Evolutionary conservation across 2,329 filamentous ascomycete genomes (phyloP), one percentile per base, ranked within the genome.

Genomic region (Ramularia endophylla): DNA sequence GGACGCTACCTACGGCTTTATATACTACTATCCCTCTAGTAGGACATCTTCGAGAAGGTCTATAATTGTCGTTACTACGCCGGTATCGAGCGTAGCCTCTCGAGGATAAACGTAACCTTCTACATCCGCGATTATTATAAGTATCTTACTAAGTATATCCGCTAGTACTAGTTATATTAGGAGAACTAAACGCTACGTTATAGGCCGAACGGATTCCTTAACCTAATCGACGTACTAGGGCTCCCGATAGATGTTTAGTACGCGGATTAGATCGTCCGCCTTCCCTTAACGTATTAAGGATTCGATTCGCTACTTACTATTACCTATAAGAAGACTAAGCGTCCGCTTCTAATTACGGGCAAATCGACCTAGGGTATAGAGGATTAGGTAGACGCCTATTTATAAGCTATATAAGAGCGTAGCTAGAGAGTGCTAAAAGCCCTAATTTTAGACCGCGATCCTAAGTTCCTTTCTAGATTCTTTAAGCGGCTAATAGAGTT

Each of bases 391-490:
- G 15, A 29, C 11, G 19, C 12, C 25, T 20, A 40, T 15, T 17
- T 44, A 16, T 30, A 25, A n/a, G 19, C 27, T 5, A 27, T 44
- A 25, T n/a, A 40, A 6, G 17, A 17, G 6, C 13, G 16, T 2
- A 29, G 38, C 8, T 44, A 37, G 38, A 18, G 30, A 25, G 17
- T 44, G 4, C 27, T 27, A 19, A 32, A 15, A 3, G 27, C 31
- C 2, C 34, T 41, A 17, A 44, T 44, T 3, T 36, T 22, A 3
- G 28, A 44, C 18, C 19, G 42, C 12, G 33, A 44, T 17, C 33
- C 27, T 4, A 44, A 40, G 25, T 44, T 22, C 16, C 32, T 32
- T 1, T 18, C 12, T 5, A 22, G 25, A 11, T 33, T 40, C 4
- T 44, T 25, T 25, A 36, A 27, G 9, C 17, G n/a, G 4, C n/a